Percentiles rank a stretch among this genome's conserved stretches.
These are phyloP conservation scores for Magnaporthales sp. DNA, from an alignment of 2,329 filamentous ascomycete species.

Conservation along the genomic window DNA sequence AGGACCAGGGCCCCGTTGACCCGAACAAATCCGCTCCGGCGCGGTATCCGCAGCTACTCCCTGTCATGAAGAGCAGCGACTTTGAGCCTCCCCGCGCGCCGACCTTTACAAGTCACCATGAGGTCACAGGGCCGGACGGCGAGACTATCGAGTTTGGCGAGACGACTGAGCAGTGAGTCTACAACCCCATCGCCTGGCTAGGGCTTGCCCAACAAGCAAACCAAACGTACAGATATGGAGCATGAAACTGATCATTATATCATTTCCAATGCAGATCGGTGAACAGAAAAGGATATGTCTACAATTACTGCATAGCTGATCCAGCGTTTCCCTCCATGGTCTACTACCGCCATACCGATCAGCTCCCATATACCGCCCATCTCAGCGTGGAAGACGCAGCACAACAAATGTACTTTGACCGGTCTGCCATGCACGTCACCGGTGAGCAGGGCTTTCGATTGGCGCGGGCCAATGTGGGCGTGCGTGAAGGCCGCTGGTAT, in stretches of 20 bases:
- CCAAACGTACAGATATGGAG: conserved; percentile 4
- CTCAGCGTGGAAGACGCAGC: conserved; percentile 92
- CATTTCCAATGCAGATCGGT: conserved; percentile 30
- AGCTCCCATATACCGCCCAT: conserved; percentile 71
- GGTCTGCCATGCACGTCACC: conserved; percentile 66
- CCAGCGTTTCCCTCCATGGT: conserved; percentile 77
- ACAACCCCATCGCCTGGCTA: background rate
- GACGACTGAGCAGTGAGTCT: conserved; percentile 53
- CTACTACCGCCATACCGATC: conserved; percentile 84
- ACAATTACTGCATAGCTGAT: conserved; percentile 85
- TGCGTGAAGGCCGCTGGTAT: conserved; percentile 83
- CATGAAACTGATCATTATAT: background rate
- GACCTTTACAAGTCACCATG: conserved; percentile 47
- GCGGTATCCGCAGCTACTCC: conserved; percentile 52
- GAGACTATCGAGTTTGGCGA: conserved; percentile 50
- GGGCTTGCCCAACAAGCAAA: background rate
- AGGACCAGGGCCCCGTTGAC: conserved; percentile 26
- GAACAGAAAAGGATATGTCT: conserved; percentile 71
- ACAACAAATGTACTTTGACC: conserved; percentile 74
- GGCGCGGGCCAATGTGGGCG: conserved; percentile 81
- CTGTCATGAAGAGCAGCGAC: conserved; percentile 47
- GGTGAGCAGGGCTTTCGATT: conserved; percentile 92
- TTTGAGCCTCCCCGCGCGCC: conserved; percentile 52
- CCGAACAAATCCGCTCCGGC: conserved; percentile 32
- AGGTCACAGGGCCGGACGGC: conserved; percentile 38